Conservation (phyloP, 75 land plant genomes). For the Chamaecyparis obtusa region DNA sequence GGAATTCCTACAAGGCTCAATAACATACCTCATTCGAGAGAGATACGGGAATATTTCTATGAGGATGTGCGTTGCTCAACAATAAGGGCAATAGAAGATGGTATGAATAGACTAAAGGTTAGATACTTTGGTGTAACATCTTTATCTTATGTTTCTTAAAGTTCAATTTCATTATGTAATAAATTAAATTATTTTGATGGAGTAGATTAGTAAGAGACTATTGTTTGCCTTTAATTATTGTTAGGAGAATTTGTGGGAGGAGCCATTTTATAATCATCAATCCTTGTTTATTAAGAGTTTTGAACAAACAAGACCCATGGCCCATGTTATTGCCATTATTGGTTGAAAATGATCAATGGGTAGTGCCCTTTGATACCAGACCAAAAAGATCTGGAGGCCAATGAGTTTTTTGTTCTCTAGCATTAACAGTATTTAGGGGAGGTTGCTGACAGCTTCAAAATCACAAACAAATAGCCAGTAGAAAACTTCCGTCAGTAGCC, state of each 20-base stretch:
- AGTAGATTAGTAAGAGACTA: not conserved
- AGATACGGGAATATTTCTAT: conserved; percentile 88
- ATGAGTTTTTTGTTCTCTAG: no score
- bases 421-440: not conserved
- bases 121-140: not conserved
- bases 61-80: conserved; percentile 78
- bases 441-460: not conserved
- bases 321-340: no score
- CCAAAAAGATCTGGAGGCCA: no score
- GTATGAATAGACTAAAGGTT: conserved; percentile 73
- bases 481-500: not conserved
- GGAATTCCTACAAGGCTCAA: conserved; percentile 92
- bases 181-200: not conserved
- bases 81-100: conserved; percentile 64
- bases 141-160: conserved; percentile 2
- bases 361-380: not conserved
- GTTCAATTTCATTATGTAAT: not conserved
- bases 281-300: not conserved
- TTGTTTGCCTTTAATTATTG: not conserved
- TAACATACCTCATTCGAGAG: conserved; percentile 89
- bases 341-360: not conserved
- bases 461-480: not conserved
- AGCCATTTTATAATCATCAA: not conserved
- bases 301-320: not conserved
- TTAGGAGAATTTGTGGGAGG: not conserved